These are phyloP conservation scores for Triangularia verruculosa DNA, from an alignment of 2,329 filamentous ascomycete genomes.

Conservation along the genomic window DNA sequence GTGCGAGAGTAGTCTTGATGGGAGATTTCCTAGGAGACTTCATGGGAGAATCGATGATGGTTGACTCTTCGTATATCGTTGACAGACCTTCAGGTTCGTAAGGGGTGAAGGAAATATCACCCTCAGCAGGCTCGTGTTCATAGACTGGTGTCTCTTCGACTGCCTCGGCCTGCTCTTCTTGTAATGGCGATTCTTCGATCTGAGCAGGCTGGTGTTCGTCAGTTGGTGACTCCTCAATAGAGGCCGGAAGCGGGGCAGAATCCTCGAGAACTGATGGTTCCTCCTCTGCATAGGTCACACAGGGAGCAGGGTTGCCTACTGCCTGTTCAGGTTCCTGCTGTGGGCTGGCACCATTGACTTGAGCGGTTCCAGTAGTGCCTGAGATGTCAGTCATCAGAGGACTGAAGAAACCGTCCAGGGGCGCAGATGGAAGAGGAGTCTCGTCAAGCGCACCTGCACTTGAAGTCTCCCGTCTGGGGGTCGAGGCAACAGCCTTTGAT, in stretches of 20 bases:
- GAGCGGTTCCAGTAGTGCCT: conserved; percentile 7
- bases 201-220: not conserved
- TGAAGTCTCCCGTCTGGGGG: not conserved
- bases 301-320: conserved; percentile 16
- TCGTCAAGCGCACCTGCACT: not conserved
- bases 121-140: not conserved
- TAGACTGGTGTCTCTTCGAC: not conserved
- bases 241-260: not conserved
- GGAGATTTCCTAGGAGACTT: not conserved
- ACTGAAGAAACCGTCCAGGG: not conserved
- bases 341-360: conserved; percentile 1
- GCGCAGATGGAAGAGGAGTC: not conserved
- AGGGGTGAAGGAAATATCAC: conserved; percentile 12
- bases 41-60: not conserved
- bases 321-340: conserved; percentile 17
- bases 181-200: not conserved
- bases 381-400: not conserved
- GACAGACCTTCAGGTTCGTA: conserved; percentile 27
- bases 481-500: not conserved
- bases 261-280: not conserved
- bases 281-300: not conserved
- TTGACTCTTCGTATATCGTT: conserved; percentile 28
- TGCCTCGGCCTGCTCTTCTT: not conserved
- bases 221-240: not conserved
- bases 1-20: not conserved